Evolutionary conservation across 2,329 filamentous ascomycete genomes (phyloP).

Genomic region (Cladosporium velox): DNA sequence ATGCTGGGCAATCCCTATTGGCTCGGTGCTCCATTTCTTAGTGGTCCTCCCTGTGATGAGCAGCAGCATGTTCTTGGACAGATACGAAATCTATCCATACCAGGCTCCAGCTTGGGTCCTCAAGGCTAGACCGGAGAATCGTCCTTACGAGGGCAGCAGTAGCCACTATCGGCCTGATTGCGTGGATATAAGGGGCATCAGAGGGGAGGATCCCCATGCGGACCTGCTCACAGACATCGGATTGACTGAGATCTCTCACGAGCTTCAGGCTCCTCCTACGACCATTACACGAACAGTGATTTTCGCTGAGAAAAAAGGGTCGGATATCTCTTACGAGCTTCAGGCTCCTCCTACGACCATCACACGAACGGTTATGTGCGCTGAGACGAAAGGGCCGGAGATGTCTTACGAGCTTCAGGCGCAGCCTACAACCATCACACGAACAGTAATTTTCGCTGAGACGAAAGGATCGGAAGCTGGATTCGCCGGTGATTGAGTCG

Average conservation of each 20-base stretch:
- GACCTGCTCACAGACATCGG: background rate
- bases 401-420: background rate
- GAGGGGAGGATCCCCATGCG: background rate
- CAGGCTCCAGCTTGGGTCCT: slow-evolving; percentile 3
- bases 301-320: background rate
- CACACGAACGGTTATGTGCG: background rate
- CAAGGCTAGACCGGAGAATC: slow-evolving; percentile 14
- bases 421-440: background rate
- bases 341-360: background rate
- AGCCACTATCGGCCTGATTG: background rate
- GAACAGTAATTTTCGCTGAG: background rate
- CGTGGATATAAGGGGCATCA: background rate
- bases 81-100: background rate
- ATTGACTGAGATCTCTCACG: background rate
- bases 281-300: background rate
- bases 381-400: background rate
- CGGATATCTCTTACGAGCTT: background rate
- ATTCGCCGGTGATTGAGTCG: background rate
- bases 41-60: background rate
- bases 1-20: background rate
- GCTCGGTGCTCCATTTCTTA: background rate
- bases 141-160: slow-evolving; percentile 6
- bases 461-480: background rate
- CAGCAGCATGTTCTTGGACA: background rate
- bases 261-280: background rate